Evolutionary conservation across 1,284 basidiomycete species (phyloP).

Genomic region (Cutaneotrichosporon cyanovorans): DNA sequence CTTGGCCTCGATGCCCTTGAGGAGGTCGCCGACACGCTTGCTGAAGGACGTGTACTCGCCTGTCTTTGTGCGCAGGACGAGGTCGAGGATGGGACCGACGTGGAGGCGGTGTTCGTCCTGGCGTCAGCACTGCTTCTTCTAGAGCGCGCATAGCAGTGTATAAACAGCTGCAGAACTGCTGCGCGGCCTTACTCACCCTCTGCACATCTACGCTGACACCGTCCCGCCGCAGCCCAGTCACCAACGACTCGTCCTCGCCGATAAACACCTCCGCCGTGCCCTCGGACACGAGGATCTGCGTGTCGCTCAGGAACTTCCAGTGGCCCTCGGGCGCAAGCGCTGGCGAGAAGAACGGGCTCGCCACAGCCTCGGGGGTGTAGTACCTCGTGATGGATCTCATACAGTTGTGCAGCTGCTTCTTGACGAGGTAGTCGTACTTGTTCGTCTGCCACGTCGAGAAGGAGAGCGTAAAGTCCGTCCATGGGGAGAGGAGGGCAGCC

Average conservation of each 20-base stretch:
- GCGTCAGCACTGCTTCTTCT: too few relatives aligned
- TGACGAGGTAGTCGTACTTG: slow-evolving; percentile 12
- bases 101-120: too few relatives aligned
- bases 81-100: too few relatives aligned
- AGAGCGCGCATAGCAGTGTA: too few relatives aligned
- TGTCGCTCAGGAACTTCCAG: slow-evolving; percentile 17
- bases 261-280: slow-evolving; percentile 33
- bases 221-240: slow-evolving; percentile 26
- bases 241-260: slow-evolving; percentile 27
- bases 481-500: slow-evolving; percentile 54
- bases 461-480: slow-evolving; percentile 49
- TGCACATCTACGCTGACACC: slow-evolving; percentile 21
- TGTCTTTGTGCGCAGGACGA: too few relatives aligned
- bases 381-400: slow-evolving; percentile 16
- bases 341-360: slow-evolving; percentile 20
- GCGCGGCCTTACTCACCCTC: too few relatives aligned
- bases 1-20: too few relatives aligned
- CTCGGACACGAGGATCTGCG: slow-evolving; percentile 28
- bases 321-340: slow-evolving; percentile 12
- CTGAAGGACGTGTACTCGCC: too few relatives aligned
- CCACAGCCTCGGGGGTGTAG: slow-evolving; percentile 8
- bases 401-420: background rate
- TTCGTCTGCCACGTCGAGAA: slow-evolving; percentile 12
- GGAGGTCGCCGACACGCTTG: too few relatives aligned
- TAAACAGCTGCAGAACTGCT: too few relatives aligned